Conservation (phyloP, 208 protist genomes). For the Dictyostelium gargantuum region DNA sequence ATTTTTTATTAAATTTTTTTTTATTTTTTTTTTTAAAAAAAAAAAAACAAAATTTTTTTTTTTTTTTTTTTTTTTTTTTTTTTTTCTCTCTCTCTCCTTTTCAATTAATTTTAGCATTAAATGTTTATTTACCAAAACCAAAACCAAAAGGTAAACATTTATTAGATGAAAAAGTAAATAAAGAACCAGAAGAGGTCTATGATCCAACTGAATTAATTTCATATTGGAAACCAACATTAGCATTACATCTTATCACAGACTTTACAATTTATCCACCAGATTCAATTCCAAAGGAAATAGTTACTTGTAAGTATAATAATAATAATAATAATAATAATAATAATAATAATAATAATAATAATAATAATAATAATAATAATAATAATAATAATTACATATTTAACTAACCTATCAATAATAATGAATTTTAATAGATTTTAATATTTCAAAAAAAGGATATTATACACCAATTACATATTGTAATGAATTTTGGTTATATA, state of each 20-base stretch:
- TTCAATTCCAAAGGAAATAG: slow-evolving; percentile 61
- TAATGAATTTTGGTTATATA: slow-evolving; percentile 95
- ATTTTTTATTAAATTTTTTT: background rate
- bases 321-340: too few species aligned
- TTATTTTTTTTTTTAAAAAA: too few species aligned
- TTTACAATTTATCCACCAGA: slow-evolving; percentile 42
- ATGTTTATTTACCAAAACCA: slow-evolving; percentile 25
- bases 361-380: too few species aligned
- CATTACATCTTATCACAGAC: slow-evolving; percentile 68
- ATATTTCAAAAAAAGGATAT: slow-evolving; percentile 45
- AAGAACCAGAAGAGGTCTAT: background rate
- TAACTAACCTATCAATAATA: too few species aligned
- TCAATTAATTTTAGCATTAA: too few species aligned
- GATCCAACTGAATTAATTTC: slow-evolving; percentile 5
- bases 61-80: too few species aligned
- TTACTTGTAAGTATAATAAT: slow-evolving; percentile 13
- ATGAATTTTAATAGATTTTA: background rate
- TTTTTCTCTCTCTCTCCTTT: too few species aligned
- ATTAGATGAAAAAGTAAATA: slow-evolving; percentile 41
- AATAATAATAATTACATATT: too few species aligned
- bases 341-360: too few species aligned
- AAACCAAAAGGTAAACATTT: slow-evolving; percentile 67
- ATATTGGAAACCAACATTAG: slow-evolving; percentile 74
- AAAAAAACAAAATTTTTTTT: too few species aligned
- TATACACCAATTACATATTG: slow-evolving; percentile 92